Evolutionary conservation across 768 basidiomycete genomes (phyloP).

Genomic region (Serendipita sp.): DNA sequence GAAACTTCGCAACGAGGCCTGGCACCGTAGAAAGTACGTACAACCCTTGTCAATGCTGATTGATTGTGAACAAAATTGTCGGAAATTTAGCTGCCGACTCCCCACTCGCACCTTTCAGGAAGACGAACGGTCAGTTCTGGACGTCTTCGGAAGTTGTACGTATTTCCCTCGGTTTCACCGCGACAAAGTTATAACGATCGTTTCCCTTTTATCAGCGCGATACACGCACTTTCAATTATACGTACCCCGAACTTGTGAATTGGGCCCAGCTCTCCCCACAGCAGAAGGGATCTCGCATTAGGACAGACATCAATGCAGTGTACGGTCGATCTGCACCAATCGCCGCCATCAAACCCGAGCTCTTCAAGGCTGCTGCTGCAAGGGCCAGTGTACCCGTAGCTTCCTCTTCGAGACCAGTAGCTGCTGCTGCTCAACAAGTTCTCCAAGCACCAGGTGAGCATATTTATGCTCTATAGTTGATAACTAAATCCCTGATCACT

Average conservation of each 20-base stretch:
- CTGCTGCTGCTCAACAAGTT: too few species aligned
- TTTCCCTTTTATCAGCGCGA: constrained; percentile 8
- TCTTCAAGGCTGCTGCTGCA: neutral
- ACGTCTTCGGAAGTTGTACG: constrained; percentile 17
- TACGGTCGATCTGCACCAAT: neutral
- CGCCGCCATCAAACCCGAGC: neutral
- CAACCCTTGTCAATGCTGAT: neutral
- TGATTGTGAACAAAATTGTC: too few species aligned
- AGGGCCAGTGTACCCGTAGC: too few species aligned
- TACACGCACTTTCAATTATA: constrained; percentile 25
- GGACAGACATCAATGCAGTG: neutral
- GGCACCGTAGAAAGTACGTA: constrained; percentile 19
- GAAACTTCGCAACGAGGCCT: constrained; percentile 17
- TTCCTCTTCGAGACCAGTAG: too few species aligned
- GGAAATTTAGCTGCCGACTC: neutral
- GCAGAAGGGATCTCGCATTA: neutral
- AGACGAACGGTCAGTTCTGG: constrained; percentile 25
- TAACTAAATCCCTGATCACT: too few species aligned
- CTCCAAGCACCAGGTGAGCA: too few species aligned
- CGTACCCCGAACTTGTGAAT: constrained; percentile 26
- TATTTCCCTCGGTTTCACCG: neutral
- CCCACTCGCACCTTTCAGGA: constrained; percentile 33
- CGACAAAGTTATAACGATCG: neutral
- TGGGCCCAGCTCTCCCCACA: neutral
- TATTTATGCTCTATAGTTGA: too few species aligned